Percentiles rank a stretch among this genome's conserved stretches.
phyloP scores from a whole-genome alignment of 2,329 filamentous ascomycete genomes.

The Celoporthe dispersa region DNA sequence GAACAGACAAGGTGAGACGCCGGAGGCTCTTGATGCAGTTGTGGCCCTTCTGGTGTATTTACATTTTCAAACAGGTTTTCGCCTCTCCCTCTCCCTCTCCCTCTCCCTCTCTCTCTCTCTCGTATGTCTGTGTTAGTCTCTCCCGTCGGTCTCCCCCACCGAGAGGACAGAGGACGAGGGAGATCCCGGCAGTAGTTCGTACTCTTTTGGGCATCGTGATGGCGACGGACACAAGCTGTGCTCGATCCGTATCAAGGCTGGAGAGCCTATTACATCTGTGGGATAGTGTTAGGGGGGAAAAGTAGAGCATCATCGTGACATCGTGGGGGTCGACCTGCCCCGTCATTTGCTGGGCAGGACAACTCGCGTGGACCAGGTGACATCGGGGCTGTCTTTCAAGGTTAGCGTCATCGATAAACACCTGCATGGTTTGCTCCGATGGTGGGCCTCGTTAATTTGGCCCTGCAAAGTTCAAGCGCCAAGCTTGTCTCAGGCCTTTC shows the following conservation, averaged over 20 bases:
- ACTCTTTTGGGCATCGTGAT: not conserved
- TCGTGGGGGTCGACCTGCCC: not conserved
- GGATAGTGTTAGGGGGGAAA: not conserved
- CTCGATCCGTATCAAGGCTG: not conserved
- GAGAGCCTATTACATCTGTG: not conserved
- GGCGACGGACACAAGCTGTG: slow-evolving; percentile 1
- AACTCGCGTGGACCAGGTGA: not conserved
- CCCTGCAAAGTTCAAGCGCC: slow-evolving; percentile 3
- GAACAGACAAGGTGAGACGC: not conserved
- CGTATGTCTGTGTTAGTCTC: not conserved
- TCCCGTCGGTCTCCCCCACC: not conserved
- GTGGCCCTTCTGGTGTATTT: not conserved
- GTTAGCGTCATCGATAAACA: slow-evolving; percentile 6
- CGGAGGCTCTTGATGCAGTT: not conserved
- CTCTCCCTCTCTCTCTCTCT: no score
- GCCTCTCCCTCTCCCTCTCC: not conserved
- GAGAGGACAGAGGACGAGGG: not conserved
- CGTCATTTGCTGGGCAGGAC: slow-evolving; percentile 2
- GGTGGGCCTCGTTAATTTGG: slow-evolving; percentile 12
- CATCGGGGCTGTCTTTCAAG: not conserved
- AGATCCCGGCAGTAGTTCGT: slow-evolving; percentile 1
- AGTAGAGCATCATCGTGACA: slow-evolving; percentile 11
- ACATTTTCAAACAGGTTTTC: not conserved
- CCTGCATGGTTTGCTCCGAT: slow-evolving; percentile 9
- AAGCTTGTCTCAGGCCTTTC: slow-evolving; percentile 6